phyloP scores from a whole-genome alignment of 2,329 filamentous ascomycete species.

The Monilinia fructicola region DNA sequence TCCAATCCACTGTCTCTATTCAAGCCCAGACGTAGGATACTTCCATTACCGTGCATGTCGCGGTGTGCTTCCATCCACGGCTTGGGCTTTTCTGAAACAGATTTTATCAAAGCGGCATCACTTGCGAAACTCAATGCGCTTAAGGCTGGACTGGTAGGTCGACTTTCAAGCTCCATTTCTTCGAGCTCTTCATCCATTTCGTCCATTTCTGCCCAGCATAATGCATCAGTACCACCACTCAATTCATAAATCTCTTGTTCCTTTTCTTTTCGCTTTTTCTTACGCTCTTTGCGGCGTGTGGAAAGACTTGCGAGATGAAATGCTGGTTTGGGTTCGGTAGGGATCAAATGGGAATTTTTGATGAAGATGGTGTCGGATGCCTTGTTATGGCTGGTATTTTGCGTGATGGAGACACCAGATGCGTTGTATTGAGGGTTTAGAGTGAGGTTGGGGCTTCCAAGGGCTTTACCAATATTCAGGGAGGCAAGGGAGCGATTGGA shows the following conservation, averaged over 20 bases:
- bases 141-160: neutral
- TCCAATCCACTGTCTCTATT: slow-evolving; percentile 4
- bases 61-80: slow-evolving; percentile 8
- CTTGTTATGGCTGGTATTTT: neutral
- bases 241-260: slow-evolving; percentile 19
- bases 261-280: slow-evolving; percentile 17
- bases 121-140: slow-evolving; percentile 14
- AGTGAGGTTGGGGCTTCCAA: slow-evolving; percentile 13
- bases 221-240: slow-evolving; percentile 18
- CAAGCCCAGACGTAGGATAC: slow-evolving; percentile 16
- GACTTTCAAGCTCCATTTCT: slow-evolving; percentile 9
- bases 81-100: neutral
- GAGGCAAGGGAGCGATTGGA: slow-evolving; percentile 9
- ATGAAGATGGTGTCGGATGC: neutral
- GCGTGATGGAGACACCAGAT: neutral
- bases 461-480: slow-evolving; percentile 17
- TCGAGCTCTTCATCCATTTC: slow-evolving; percentile 17
- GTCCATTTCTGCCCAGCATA: slow-evolving; percentile 19
- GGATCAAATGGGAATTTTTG: neutral
- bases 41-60: slow-evolving; percentile 11
- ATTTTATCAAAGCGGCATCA: slow-evolving; percentile 5
- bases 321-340: slow-evolving; percentile 12
- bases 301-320: slow-evolving; percentile 21
- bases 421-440: neutral
- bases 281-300: slow-evolving; percentile 19